phyloP scores from a whole-genome alignment of 495 filamentous ascomycete genomes.

The Neurospora sp. region DNA sequence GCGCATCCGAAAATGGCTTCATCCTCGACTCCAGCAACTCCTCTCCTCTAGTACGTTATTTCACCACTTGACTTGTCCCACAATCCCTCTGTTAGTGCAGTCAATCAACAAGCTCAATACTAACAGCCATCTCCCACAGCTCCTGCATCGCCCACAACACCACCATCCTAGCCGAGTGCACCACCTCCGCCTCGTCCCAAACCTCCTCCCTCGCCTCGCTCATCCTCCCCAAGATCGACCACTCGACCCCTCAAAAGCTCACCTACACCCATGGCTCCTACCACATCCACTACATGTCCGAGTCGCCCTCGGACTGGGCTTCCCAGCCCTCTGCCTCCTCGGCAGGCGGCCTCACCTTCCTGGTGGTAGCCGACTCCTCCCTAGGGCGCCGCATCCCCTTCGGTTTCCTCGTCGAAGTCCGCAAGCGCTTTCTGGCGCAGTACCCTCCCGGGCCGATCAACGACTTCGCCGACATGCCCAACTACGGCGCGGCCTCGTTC shows the following conservation, averaged over 20 bases:
- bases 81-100: neutral
- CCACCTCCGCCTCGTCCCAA: constrained; percentile 62
- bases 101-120: neutral
- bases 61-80: constrained; percentile 1
- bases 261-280: constrained; percentile 87
- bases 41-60: constrained; percentile 64
- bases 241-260: constrained; percentile 71
- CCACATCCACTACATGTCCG: constrained; percentile 93
- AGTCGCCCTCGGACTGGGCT: constrained; percentile 56
- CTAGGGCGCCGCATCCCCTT: constrained; percentile 84
- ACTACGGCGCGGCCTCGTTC: constrained; percentile 85
- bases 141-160: constrained; percentile 83
- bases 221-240: constrained; percentile 90
- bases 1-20: constrained; percentile 51
- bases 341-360: constrained; percentile 72
- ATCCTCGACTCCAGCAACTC: constrained; percentile 64
- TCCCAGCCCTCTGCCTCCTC: constrained; percentile 32
- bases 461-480: constrained; percentile 67
- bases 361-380: constrained; percentile 63
- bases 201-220: constrained; percentile 80
- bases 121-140: constrained; percentile 36
- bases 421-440: constrained; percentile 71
- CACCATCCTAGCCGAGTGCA: constrained; percentile 89
- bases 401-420: constrained; percentile 84
- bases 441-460: constrained; percentile 53